Conservation (phyloP, 371 early-diverging fungal species). For the Choanephora cucurbitarum region DNA sequence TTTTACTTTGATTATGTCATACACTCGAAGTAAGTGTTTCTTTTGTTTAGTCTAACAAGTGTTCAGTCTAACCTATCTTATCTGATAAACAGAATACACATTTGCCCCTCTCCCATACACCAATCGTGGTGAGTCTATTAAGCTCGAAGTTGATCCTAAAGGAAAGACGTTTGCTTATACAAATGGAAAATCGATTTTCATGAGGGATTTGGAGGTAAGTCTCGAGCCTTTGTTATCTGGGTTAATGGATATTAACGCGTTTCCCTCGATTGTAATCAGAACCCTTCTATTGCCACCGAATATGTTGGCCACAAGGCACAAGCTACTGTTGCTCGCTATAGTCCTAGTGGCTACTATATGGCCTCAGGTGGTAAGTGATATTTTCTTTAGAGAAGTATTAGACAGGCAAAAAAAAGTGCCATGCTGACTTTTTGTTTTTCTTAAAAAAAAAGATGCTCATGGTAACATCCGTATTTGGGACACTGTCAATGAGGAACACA, state of each 20-base stretch:
- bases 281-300: constrained; percentile 80
- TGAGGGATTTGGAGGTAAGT: constrained; percentile 80
- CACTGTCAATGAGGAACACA: constrained; percentile 78
- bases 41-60: not conserved
- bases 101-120: constrained; percentile 83
- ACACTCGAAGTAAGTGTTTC: constrained; percentile 2
- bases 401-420: not conserved
- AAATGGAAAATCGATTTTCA: constrained; percentile 87
- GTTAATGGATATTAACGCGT: no score
- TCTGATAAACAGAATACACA: constrained; percentile 51
- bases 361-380: constrained; percentile 86
- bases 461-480: constrained; percentile 97
- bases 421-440: not conserved
- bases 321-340: constrained; percentile 86
- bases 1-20: constrained; percentile 6
- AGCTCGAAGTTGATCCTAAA: constrained; percentile 84
- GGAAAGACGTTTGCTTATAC: constrained; percentile 87
- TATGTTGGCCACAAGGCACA: constrained; percentile 82
- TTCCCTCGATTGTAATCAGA: constrained; percentile 37
- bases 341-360: constrained; percentile 93
- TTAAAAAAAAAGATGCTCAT: constrained; percentile 68
- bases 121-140: constrained; percentile 79
- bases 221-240: no score
- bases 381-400: not conserved
- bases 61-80: not conserved